These are phyloP conservation scores for Colletotrichum costaricense DNA, from an alignment of 2,329 filamentous ascomycete genomes.

Conservation along the genomic window DNA sequence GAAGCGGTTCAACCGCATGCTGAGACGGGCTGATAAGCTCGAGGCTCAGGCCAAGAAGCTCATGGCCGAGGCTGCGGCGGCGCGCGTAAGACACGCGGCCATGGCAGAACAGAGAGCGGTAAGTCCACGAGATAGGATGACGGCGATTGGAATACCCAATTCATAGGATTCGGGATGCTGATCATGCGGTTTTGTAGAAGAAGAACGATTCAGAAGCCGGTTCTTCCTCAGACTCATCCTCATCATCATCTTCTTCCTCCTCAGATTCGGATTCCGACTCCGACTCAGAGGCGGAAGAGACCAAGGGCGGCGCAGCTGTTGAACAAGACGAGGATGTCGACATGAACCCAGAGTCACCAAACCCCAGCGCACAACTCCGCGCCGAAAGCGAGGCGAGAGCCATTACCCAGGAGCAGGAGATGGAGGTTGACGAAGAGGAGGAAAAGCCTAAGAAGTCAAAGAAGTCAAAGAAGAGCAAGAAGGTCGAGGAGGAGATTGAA, in stretches of 20 bases:
- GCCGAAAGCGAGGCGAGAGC: slow-evolving; percentile 34
- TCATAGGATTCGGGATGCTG: background rate
- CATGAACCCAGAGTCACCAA: slow-evolving; percentile 31
- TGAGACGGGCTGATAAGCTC: slow-evolving; percentile 52
- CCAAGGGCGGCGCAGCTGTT: slow-evolving; percentile 38
- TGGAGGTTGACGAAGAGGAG: slow-evolving; percentile 40
- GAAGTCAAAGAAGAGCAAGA: slow-evolving; percentile 29
- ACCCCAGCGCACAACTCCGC: slow-evolving; percentile 34
- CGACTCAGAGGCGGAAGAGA: slow-evolving; percentile 34
- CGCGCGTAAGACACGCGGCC: slow-evolving; percentile 42
- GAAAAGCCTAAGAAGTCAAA: slow-evolving; percentile 34
- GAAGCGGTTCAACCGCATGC: slow-evolving; percentile 51
- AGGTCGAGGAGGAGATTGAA: slow-evolving; percentile 28
- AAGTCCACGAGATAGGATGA: background rate
- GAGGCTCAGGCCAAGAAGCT: slow-evolving; percentile 54
- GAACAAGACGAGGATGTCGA: slow-evolving; percentile 44
- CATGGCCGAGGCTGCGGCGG: slow-evolving; percentile 52
- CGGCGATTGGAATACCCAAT: background rate
- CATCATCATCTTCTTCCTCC: background rate
- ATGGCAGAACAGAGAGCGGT: slow-evolving; percentile 43
- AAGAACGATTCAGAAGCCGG: slow-evolving; percentile 36
- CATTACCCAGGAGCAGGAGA: slow-evolving; percentile 39
- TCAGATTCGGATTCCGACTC: slow-evolving; percentile 27
- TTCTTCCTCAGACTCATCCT: slow-evolving; percentile 37
- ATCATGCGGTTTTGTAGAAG: slow-evolving; percentile 35